Conservation (phyloP, 257 asterid genomes). For the Parsonsia alboflavescens region DNA sequence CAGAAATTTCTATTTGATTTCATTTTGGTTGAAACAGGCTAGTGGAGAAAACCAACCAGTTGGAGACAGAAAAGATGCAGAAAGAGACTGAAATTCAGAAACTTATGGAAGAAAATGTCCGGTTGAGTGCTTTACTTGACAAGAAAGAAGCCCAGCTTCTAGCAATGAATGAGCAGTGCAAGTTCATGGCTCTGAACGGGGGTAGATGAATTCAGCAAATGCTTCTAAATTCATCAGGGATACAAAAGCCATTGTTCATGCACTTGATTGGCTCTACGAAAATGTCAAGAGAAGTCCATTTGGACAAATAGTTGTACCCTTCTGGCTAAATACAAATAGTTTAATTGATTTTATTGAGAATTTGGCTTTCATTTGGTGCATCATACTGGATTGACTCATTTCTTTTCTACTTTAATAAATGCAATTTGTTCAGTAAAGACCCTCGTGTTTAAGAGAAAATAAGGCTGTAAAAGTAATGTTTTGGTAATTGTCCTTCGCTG, state of each 20-base stretch:
- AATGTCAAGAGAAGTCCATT: slow-evolving; percentile 4
- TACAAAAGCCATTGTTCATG: slow-evolving; percentile 14
- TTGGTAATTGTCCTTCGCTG: no score
- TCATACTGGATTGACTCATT: neutral
- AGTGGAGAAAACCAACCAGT: slow-evolving; percentile 65
- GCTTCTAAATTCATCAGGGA: slow-evolving; percentile 12
- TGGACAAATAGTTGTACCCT: neutral
- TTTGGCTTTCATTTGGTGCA: slow-evolving; percentile 1
- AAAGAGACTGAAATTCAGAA: slow-evolving; percentile 88
- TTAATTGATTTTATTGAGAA: neutral
- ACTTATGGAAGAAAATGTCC: slow-evolving; percentile 86
- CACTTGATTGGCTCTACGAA: slow-evolving; percentile 14
- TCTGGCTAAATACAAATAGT: neutral
- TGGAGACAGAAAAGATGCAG: slow-evolving; percentile 88
- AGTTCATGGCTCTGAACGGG: slow-evolving; percentile 74
- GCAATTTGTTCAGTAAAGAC: neutral
- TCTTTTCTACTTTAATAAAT: neutral
- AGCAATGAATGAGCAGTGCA: slow-evolving; percentile 99
- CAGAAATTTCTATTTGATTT: slow-evolving; percentile 10
- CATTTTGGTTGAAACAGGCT: slow-evolving; percentile 48
- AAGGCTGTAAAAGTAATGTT: no score
- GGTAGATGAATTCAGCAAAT: slow-evolving; percentile 12
- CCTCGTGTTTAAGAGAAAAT: neutral
- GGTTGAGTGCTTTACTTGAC: slow-evolving; percentile 67
- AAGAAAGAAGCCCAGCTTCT: slow-evolving; percentile 96